phyloP scores from a whole-genome alignment of 2,329 filamentous ascomycete species.

The Amauroascus niger region DNA sequence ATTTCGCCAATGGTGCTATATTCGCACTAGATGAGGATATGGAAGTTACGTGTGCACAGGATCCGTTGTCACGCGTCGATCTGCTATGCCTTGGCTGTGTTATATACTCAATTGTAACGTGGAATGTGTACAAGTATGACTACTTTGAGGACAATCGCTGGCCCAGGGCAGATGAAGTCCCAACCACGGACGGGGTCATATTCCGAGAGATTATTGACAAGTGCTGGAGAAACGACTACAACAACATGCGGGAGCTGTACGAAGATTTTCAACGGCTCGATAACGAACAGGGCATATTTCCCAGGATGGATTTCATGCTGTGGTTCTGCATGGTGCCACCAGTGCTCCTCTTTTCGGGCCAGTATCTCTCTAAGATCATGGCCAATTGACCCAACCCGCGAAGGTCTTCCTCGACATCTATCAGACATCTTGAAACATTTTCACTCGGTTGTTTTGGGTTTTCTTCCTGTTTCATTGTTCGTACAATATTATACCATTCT shows the following conservation, averaged over 20 bases:
- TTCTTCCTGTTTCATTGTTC: too few species aligned
- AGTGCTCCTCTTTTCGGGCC: conserved; percentile 2
- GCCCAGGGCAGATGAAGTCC: conserved; percentile 13
- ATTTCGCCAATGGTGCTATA: conserved; percentile 16
- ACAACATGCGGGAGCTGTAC: conserved; percentile 8
- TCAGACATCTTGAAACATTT: too few species aligned
- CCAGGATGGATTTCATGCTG: conserved; percentile 4
- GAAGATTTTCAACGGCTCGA: conserved; percentile 5
- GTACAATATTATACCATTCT: too few species aligned
- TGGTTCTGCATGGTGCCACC: conserved; percentile 6
- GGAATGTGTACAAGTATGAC: conserved; percentile 16
- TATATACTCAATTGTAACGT: conserved; percentile 16
- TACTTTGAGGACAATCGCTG: conserved; percentile 14
- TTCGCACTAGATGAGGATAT: conserved; percentile 14
- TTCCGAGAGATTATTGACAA: conserved; percentile 10
- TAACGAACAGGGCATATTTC: neutral
- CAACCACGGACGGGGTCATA: conserved; percentile 7
- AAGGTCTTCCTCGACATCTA: too few species aligned
- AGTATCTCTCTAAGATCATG: too few species aligned
- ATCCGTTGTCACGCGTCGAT: conserved; percentile 14
- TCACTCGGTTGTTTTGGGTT: too few species aligned
- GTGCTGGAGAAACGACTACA: conserved; percentile 15
- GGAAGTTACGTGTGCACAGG: conserved; percentile 13
- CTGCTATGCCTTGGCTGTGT: conserved; percentile 16
- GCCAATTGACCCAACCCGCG: too few species aligned